phyloP scores from a whole-genome alignment of 441 rosid species.

The Monsonia emarginata region DNA sequence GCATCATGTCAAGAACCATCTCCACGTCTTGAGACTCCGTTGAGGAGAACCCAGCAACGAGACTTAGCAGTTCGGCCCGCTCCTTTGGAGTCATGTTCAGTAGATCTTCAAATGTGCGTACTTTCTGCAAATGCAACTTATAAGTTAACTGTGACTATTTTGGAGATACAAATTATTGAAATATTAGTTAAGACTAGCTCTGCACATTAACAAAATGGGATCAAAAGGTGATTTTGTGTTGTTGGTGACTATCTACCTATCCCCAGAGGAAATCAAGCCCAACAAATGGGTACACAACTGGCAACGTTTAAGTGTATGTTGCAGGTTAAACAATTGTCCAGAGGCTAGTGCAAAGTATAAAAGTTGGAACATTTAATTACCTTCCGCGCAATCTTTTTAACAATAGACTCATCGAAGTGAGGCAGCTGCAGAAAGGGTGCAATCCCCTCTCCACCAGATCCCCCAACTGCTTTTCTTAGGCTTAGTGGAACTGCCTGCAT shows the following conservation, averaged over 20 bases:
- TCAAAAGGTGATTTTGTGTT: too few species aligned
- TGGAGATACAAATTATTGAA: too few species aligned
- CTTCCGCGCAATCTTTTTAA: slow-evolving; percentile 1
- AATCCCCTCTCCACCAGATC: slow-evolving; percentile 1
- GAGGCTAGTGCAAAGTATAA: background rate
- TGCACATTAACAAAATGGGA: background rate
- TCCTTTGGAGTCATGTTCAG: background rate
- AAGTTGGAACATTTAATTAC: background rate
- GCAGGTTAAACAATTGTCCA: background rate
- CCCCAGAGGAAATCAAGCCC: background rate
- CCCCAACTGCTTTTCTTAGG: background rate
- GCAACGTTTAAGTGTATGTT: too few species aligned
- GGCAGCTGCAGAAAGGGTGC: slow-evolving; percentile 4
- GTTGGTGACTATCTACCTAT: too few species aligned
- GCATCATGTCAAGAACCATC: background rate
- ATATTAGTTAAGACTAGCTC: too few species aligned
- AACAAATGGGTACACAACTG: background rate
- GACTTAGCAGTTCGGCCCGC: background rate
- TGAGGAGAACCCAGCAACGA: background rate
- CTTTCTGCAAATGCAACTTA: slow-evolving; percentile 1
- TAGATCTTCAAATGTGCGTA: background rate
- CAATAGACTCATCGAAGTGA: background rate
- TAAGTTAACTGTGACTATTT: too few species aligned
- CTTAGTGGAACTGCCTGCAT: slow-evolving; percentile 3
- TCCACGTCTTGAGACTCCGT: background rate